Evolutionary conservation across 2,329 filamentous ascomycete species (phyloP).

Genomic region (Hymenoscyphus occultus): DNA sequence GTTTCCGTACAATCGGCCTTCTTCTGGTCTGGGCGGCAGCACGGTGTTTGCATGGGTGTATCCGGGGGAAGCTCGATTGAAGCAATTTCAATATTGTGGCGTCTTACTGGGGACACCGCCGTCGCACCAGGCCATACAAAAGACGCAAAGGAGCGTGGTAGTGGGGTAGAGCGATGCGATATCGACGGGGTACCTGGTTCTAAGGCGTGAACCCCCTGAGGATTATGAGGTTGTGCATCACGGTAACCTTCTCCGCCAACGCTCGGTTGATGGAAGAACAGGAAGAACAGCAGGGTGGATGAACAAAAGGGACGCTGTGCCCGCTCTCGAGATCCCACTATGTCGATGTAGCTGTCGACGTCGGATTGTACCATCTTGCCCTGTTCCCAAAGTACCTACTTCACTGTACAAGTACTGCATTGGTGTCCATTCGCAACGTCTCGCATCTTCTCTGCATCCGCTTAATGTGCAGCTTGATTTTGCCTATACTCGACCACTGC

Average conservation of each 20-base stretch:
- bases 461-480: constrained; percentile 8
- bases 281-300: neutral
- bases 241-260: neutral
- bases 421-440: neutral
- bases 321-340: neutral
- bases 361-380: neutral
- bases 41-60: neutral
- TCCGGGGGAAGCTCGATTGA: constrained; percentile 2
- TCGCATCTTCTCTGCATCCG: neutral
- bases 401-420: neutral
- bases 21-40: neutral
- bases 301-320: neutral
- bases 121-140: too few relatives aligned
- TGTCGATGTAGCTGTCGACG: too few relatives aligned
- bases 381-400: neutral
- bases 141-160: too few relatives aligned
- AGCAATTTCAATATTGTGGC: constrained; percentile 5
- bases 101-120: neutral
- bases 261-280: neutral
- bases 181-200: neutral
- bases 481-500: neutral
- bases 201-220: neutral
- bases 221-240: neutral
- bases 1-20: neutral
- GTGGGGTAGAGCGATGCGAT: neutral